Conservation (phyloP, 23 red algal species). For the Agarophyton chilense region DNA sequence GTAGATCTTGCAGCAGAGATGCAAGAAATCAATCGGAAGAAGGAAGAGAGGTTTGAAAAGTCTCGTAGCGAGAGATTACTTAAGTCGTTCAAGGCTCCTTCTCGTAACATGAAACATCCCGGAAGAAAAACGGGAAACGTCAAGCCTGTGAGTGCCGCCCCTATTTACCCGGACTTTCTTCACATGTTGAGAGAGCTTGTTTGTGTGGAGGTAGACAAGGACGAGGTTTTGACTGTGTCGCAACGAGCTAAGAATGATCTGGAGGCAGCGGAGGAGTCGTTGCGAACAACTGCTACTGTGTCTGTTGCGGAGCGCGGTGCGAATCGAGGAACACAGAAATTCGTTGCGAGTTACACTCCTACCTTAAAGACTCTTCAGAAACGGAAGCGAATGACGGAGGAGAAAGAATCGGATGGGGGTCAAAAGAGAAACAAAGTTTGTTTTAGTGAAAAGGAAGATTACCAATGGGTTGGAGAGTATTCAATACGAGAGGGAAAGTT, state of each 20-base stretch:
- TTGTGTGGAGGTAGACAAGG: conserved; percentile 48
- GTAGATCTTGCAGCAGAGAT: conserved; percentile 41
- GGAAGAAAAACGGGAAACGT: conserved; percentile 44
- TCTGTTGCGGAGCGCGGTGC: conserved; percentile 13
- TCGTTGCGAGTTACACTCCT: conserved; percentile 53
- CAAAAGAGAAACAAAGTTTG: conserved; percentile 14
- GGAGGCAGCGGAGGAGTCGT: conserved; percentile 31
- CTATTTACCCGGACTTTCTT: conserved; percentile 61
- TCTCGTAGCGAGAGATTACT: conserved; percentile 27
- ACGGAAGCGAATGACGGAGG: conserved; percentile 33
- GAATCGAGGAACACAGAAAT: conserved; percentile 26
- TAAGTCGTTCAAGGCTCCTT: conserved; percentile 30
- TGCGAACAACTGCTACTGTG: conserved; percentile 44
- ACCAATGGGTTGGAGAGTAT: conserved; percentile 62
- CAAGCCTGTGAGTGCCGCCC: conserved; percentile 24
- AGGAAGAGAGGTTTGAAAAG: conserved; percentile 21
- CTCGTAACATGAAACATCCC: conserved; percentile 54
- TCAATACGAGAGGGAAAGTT: conserved; percentile 43
- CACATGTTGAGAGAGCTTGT: conserved; percentile 29
- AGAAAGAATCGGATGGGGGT: conserved; percentile 9
- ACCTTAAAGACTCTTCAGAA: conserved; percentile 8
- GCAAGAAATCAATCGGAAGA: conserved; percentile 28
- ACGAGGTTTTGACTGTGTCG: conserved; percentile 9
- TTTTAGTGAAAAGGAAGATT: conserved; percentile 53
- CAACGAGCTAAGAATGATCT: conserved; percentile 1